Evolutionary conservation across 2,329 filamentous ascomycete species (phyloP).

Genomic region (Talaromyces funiculosus): DNA sequence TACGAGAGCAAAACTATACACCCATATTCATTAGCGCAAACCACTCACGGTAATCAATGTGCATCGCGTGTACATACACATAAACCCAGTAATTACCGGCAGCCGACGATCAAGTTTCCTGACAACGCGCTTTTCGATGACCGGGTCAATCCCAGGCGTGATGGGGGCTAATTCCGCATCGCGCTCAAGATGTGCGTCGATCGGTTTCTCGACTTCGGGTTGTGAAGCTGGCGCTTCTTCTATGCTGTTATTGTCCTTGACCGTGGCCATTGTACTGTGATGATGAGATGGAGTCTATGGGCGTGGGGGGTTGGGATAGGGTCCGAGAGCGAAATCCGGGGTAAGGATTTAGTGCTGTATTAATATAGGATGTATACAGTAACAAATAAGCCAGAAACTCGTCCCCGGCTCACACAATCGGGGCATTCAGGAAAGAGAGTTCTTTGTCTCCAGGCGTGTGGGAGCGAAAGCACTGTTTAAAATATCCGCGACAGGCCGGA

Average conservation of each 20-base stretch:
- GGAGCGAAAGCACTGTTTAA: neutral
- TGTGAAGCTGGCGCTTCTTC: neutral
- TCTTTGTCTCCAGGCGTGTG: neutral
- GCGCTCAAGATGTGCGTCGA: conserved; percentile 1
- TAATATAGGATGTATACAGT: neutral
- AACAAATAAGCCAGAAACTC: neutral
- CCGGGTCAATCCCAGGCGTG: conserved; percentile 26
- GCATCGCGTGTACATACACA: conserved; percentile 28
- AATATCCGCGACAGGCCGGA: neutral
- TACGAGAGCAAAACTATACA: conserved; percentile 41
- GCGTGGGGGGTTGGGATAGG: neutral
- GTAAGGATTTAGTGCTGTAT: neutral
- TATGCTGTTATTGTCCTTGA: neutral
- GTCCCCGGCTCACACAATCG: neutral
- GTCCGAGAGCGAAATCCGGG: neutral
- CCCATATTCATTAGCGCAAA: neutral
- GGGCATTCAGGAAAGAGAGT: neutral
- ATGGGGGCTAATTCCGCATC: conserved; percentile 2
- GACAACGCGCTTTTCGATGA: conserved; percentile 31
- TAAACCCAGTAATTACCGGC: conserved; percentile 32
- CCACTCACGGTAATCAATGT: neutral
- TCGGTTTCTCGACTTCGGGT: conserved; percentile 6
- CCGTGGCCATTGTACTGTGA: neutral
- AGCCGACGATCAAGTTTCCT: conserved; percentile 34
- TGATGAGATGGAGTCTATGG: neutral